Base-by-base conservation (phyloP, 768 basidiomycete genomes). In the Chalciporus pseudorubinellus region DNA sequence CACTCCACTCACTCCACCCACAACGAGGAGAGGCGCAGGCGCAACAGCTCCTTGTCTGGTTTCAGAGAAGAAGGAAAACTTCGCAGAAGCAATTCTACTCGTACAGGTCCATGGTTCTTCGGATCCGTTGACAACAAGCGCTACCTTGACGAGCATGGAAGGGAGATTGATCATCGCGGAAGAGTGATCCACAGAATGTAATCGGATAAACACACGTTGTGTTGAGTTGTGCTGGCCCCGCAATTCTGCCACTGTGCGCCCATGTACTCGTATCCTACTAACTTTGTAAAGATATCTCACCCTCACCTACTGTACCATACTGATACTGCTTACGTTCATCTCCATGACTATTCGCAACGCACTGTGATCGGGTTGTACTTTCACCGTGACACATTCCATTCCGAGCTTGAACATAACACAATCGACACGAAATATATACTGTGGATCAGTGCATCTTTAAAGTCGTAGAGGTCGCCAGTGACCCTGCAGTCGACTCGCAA, bases 381-480 rank as follows among this genome's bases (percentile, higher is more conserved):
- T 8, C n/a, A 8, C 34, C 19, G 26, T n/a, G 26, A 24, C 22
- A 34, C 40, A 39, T 18, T 13, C 13, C 24, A 43, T 28, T 31
- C 10, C 29, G 12, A 31, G n/a, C 16, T 1, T 8, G 18, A 50
- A 21, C 28, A 51, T 39, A n/a, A 50, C 10, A 14, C 22, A 26
- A 26, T 12, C 1, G n/a, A 40, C 33, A 34, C 28, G 19, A 33
- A 26, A 36, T 31, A 33, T 39, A 36, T 31, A 4, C 31, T 31
- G 31, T 31, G 26, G 3, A 26, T 26, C 26, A 9, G 31, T 8
- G 3, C 14, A 8, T 28, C 13, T 22, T 51, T 69, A 87, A 38
- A 81, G 69, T 52, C 71, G 78, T 49, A 84, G 79, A 0, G 84
- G 87, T 21, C 75, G 70, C 88, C 88, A 90, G 61, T 90, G 86